Conservation (phyloP, 2,329 filamentous ascomycete species). For the Botrytis tulipae region DNA sequence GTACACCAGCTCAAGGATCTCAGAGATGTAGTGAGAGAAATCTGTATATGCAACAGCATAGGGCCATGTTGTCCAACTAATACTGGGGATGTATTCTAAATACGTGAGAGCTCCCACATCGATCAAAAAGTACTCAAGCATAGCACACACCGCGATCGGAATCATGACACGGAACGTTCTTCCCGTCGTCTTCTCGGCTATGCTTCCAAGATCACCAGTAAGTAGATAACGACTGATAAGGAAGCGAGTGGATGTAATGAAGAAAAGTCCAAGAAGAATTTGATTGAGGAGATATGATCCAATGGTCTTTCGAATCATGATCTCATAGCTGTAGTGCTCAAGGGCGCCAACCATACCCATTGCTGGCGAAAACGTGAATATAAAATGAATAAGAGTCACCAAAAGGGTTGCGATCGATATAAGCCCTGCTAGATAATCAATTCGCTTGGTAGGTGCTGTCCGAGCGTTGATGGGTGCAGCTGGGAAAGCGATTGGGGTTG, state of each 20-base stretch:
- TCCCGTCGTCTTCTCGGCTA: conserved; percentile 46
- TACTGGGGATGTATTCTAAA: conserved; percentile 46
- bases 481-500: not conserved
- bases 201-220: conserved; percentile 43
- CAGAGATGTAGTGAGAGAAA: conserved; percentile 45
- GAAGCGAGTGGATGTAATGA: conserved; percentile 49
- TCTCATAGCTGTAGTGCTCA: conserved; percentile 42
- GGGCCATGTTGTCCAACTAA: conserved; percentile 50
- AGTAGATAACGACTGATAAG: conserved; percentile 44
- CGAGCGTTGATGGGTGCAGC: conserved; percentile 7
- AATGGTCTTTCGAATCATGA: conserved; percentile 43
- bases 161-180: conserved; percentile 47
- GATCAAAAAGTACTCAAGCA: conserved; percentile 48
- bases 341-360: conserved; percentile 41
- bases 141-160: conserved; percentile 44
- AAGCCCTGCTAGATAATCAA: conserved; percentile 48
- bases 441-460: conserved; percentile 31
- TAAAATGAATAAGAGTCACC: conserved; percentile 47
- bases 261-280: conserved; percentile 50
- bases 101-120: conserved; percentile 44
- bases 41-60: conserved; percentile 44
- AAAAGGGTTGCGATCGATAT: conserved; percentile 45
- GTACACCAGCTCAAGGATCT: conserved; percentile 46
- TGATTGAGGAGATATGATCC: conserved; percentile 46
- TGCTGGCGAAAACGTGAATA: conserved; percentile 44